A percentile compares a stretch with the other conserved stretches of the same genome.
Evolutionary conservation across 2,329 filamentous ascomycete genomes (phyloP).

Genomic region (Colletotrichum truncatum): DNA sequence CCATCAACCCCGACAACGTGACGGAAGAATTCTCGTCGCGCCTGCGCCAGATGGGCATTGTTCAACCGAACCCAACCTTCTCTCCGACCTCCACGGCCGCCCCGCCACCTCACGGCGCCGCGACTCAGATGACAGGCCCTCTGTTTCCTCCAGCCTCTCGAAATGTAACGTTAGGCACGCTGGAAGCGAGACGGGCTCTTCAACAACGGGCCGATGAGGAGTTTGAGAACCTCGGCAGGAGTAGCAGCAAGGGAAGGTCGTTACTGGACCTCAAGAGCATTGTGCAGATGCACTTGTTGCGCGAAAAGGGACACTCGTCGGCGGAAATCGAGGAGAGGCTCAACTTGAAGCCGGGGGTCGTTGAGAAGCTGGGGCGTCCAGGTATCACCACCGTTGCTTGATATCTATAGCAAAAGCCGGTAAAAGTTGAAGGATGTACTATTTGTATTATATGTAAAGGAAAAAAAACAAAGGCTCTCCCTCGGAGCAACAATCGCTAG

Average conservation of each 20-base stretch:
- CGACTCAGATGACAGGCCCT: slow-evolving; percentile 33
- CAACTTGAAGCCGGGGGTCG: slow-evolving; percentile 53
- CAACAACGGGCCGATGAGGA: slow-evolving; percentile 55
- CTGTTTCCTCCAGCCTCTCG: slow-evolving; percentile 40
- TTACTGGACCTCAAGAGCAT: slow-evolving; percentile 59
- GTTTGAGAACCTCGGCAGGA: slow-evolving; percentile 48
- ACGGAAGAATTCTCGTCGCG: slow-evolving; percentile 59
- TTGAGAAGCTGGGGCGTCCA: slow-evolving; percentile 52
- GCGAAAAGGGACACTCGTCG: slow-evolving; percentile 47
- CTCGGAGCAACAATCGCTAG: slow-evolving; percentile 2
- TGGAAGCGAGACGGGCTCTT: slow-evolving; percentile 56
- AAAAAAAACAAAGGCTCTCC: slow-evolving; percentile 3
- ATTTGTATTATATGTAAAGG: slow-evolving; percentile 24
- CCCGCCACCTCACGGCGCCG: slow-evolving; percentile 13
- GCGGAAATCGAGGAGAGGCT: slow-evolving; percentile 57
- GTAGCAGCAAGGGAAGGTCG: slow-evolving; percentile 46
- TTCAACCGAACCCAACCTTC: slow-evolving; percentile 61
- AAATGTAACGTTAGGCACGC: slow-evolving; percentile 58
- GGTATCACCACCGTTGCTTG: slow-evolving; percentile 38
- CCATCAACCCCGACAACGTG: slow-evolving; percentile 50
- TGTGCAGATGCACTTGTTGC: slow-evolving; percentile 55
- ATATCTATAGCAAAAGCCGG: not conserved
- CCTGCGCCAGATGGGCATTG: slow-evolving; percentile 63
- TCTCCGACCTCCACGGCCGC: slow-evolving; percentile 60
- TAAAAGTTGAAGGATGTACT: not conserved